Evolutionary conservation across 805 yeast species (phyloP).

Genomic region (Phaffomyces opuntiae): DNA sequence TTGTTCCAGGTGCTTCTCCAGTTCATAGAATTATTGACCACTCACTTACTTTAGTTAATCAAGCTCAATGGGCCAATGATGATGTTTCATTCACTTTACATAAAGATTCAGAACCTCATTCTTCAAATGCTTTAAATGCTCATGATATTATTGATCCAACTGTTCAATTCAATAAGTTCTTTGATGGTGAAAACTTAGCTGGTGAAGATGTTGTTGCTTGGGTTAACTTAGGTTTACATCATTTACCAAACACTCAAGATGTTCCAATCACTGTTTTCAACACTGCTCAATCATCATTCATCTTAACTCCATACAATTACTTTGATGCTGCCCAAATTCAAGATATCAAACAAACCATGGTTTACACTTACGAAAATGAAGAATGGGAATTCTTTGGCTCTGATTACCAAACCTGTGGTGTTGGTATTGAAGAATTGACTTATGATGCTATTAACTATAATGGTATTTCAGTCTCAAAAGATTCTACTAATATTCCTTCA

Average conservation of each 20-base stretch:
- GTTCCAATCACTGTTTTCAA: conserved; percentile 24
- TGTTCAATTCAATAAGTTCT: conserved; percentile 17
- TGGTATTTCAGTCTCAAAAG: conserved; percentile 17
- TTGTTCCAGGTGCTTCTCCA: conserved; percentile 16
- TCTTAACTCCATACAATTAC: conserved; percentile 25
- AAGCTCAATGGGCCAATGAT: conserved; percentile 21
- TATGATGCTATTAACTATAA: conserved; percentile 16
- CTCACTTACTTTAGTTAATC: conserved; percentile 13
- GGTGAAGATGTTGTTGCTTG: conserved; percentile 26
- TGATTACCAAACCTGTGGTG: conserved; percentile 13
- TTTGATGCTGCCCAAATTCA: conserved; percentile 20
- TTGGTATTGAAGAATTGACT: conserved; percentile 11
- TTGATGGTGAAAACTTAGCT: conserved; percentile 21
- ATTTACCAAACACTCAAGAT: conserved; percentile 25
- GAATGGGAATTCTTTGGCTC: conserved; percentile 22
- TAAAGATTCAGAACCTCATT: conserved; percentile 21
- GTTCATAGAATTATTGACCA: conserved; percentile 18
- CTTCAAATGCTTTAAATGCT: conserved; percentile 19
- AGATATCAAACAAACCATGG: conserved; percentile 20
- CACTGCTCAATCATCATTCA: conserved; percentile 20
- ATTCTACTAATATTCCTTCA: conserved; percentile 20
- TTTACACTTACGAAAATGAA: conserved; percentile 16
- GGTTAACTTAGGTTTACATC: conserved; percentile 25
- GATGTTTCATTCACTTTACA: conserved; percentile 19
- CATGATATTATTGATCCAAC: conserved; percentile 20